Evolutionary conservation across 2,329 filamentous ascomycete species (phyloP), one percentile per base, ranked within the genome.

Genomic region (Hawksworthiomyces lignivorus): DNA sequence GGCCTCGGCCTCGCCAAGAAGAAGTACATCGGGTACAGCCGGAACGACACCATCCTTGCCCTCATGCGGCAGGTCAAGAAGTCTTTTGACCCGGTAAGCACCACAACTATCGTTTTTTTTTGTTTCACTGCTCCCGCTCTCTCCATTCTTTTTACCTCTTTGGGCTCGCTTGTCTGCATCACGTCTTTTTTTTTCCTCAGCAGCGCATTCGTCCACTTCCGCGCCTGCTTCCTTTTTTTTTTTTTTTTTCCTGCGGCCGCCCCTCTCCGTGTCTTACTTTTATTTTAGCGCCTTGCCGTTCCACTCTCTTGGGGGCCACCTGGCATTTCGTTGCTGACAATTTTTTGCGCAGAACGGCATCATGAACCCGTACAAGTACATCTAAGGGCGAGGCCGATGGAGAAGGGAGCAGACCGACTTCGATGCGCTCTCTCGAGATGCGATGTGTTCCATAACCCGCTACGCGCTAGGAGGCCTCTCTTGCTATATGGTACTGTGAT

Each of bases 331-430:
- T 37, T 36, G 21, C 48, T 46, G 41, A 51, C 54, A 49, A 50
- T 49, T 39, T 35, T 39, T n/a, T n/a, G n/a, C n/a, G n/a, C n/a
- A 94, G 87, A 95, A 95, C 53, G 89, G 88, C 36, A 97, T 97
- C 64, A 94, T 97, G 87, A 97, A 96, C 66, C 90, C 90, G 1
- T 97, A 97, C 72, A 97, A 97, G 67, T 97, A 96, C 62, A 84
- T 97, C 51, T 82, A 64, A 56, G 40, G n/a, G 15, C 24, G 12
- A 27, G 24, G 39, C 21, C n/a, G 32, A 7, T n/a, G 15, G n/a
- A 19, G 28, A 21, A 20, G 26, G 36, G 24, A 20, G 4, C 14
- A n/a, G 20, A 24, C 15, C 27, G n/a, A 30, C 15, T n/a, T n/a
- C n/a, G n/a, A n/a, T n/a, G n/a, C n/a, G n/a, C n/a, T n/a, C n/a